Percentiles rank a stretch among this genome's conserved stretches.
Evolutionary conservation across 1,284 basidiomycete species (phyloP).

Genomic region (Trametes hirsuta): DNA sequence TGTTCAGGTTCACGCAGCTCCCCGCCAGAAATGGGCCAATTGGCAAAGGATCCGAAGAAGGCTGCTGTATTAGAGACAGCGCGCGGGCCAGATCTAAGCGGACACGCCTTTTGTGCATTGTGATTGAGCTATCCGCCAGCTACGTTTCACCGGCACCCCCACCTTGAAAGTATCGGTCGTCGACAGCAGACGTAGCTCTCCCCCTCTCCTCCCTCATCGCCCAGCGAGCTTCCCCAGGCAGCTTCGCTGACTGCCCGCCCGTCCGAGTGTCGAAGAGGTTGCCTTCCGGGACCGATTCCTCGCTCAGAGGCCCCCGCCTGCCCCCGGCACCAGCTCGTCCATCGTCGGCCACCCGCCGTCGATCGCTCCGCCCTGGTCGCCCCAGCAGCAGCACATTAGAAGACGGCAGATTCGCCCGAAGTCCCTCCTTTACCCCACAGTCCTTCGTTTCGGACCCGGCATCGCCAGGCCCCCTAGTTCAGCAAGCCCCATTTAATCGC

Average conservation of each 20-base stretch:
- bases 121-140: slow-evolving; percentile 30
- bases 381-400: slow-evolving; percentile 20
- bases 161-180: slow-evolving; percentile 34
- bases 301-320: slow-evolving; percentile 17
- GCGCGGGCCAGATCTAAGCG: slow-evolving; percentile 31
- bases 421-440: slow-evolving; percentile 30
- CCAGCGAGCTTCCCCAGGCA: slow-evolving; percentile 24
- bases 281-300: slow-evolving; percentile 18
- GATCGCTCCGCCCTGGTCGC: slow-evolving; percentile 20
- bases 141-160: slow-evolving; percentile 29
- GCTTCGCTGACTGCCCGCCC: slow-evolving; percentile 19
- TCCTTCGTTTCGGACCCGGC: slow-evolving; percentile 28
- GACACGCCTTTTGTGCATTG: slow-evolving; percentile 37
- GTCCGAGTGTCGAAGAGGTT: slow-evolving; percentile 24
- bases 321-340: slow-evolving; percentile 11
- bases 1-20: slow-evolving; percentile 34
- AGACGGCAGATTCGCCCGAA: slow-evolving; percentile 28
- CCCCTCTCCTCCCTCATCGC: slow-evolving; percentile 7
- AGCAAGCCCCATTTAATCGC: slow-evolving; percentile 23
- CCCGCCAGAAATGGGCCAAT: slow-evolving; percentile 34
- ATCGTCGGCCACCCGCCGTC: slow-evolving; percentile 16
- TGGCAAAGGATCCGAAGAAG: slow-evolving; percentile 29
- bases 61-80: slow-evolving; percentile 32
- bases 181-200: slow-evolving; percentile 29
- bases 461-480: slow-evolving; percentile 20